phyloP scores from a whole-genome alignment of 1,284 basidiomycete species.

The Leccinum subrobustum region DNA sequence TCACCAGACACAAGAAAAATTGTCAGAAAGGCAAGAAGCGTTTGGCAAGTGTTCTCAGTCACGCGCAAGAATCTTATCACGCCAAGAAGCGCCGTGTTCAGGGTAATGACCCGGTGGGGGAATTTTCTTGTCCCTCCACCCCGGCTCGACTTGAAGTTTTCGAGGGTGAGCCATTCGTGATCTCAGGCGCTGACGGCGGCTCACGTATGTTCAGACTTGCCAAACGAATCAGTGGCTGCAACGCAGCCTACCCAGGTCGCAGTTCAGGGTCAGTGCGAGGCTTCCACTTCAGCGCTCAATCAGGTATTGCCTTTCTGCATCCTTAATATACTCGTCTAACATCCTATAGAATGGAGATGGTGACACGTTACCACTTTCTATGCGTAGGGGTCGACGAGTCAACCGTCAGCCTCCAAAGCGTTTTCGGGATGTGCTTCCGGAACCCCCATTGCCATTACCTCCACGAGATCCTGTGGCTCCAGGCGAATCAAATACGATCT shows the following conservation, averaged over 20 bases:
- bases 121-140: no score
- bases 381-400: background rate
- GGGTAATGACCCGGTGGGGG: no score
- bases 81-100: no score
- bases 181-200: no score
- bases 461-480: background rate
- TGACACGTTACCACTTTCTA: background rate
- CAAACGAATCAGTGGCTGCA: no score
- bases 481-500: no score
- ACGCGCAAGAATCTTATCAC: no score
- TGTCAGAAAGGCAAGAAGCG: background rate
- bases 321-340: background rate
- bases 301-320: background rate
- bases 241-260: background rate
- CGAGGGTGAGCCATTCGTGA: no score
- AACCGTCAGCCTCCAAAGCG: background rate
- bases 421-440: background rate
- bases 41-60: no score
- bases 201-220: no score
- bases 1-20: background rate
- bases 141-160: no score
- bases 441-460: background rate
- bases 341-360: background rate
- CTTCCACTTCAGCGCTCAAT: background rate
- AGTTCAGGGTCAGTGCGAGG: background rate